Conservation (phyloP, 2,329 filamentous ascomycete genomes). For the Cadophora malorum region DNA sequence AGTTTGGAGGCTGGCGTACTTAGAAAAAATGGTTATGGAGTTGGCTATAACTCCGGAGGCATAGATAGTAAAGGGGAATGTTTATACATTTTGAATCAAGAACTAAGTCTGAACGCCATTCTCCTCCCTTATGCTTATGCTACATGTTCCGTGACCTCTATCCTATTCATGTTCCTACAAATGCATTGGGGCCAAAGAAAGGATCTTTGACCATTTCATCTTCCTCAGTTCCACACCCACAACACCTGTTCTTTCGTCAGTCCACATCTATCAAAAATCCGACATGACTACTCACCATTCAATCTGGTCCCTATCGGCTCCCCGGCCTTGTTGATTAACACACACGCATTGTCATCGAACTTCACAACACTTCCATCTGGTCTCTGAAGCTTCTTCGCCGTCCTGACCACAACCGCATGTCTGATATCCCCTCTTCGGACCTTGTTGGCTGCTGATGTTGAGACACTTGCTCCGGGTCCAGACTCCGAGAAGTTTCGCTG, state of each 20-base stretch:
- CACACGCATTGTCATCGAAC: conserved; percentile 98
- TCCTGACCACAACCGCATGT: conserved; percentile 94
- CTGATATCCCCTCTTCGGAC: conserved; percentile 96
- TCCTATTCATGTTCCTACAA: conserved; percentile 53
- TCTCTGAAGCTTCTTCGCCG: conserved; percentile 84
- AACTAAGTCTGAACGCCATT: conserved; percentile 36
- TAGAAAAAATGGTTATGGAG: conserved; percentile 23
- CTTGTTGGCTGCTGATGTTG: conserved; percentile 81
- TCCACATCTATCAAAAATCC: conserved; percentile 9
- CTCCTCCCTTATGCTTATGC: conserved; percentile 38
- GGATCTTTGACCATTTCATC: conserved; percentile 98
- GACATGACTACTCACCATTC: conserved; percentile 64
- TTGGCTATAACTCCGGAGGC: conserved; percentile 21
- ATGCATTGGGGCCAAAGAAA: conserved; percentile 90
- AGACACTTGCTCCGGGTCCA: conserved; percentile 73
- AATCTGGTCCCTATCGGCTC: conserved; percentile 93
- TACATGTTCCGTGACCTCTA: conserved; percentile 34
- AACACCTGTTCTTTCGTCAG: conserved; percentile 61
- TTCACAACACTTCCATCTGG: conserved; percentile 87
- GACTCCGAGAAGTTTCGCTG: conserved; percentile 80
- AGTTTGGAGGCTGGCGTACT: conserved; percentile 27
- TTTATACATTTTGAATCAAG: conserved; percentile 32
- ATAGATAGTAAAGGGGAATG: conserved; percentile 21
- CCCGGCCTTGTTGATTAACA: conserved; percentile 94
- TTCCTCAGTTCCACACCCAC: conserved; percentile 88